Evolutionary conservation across 805 yeast genomes (phyloP).

Genomic region (Vanderwaltozyma verrucispora): DNA sequence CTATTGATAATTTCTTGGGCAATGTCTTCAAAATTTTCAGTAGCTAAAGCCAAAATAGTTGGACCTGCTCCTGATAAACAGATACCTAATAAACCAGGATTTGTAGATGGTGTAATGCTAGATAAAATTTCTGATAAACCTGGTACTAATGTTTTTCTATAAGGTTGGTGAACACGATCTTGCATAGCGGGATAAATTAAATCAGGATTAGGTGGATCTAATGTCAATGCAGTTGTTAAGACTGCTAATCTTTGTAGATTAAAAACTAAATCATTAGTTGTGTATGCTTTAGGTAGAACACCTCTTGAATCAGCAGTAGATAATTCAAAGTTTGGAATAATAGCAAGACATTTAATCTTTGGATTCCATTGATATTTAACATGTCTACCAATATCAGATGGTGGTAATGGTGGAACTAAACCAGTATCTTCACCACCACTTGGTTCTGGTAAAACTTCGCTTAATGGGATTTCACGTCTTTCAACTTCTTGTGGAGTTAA

Average conservation of each 20-base stretch:
- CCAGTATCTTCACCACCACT: constrained; percentile 63
- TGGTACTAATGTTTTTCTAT: constrained; percentile 83
- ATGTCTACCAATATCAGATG: constrained; percentile 77
- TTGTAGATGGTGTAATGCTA: constrained; percentile 69
- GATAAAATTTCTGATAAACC: constrained; percentile 76
- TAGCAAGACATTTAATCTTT: constrained; percentile 76
- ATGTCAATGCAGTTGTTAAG: constrained; percentile 84
- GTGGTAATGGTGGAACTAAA: constrained; percentile 70
- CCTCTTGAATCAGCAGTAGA: constrained; percentile 87
- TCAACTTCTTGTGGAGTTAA: constrained; percentile 59
- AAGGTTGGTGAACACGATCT: constrained; percentile 95
- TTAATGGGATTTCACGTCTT: constrained; percentile 73
- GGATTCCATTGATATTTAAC: constrained; percentile 76
- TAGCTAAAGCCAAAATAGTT: constrained; percentile 87
- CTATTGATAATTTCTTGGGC: constrained; percentile 65
- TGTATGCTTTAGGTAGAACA: constrained; percentile 74
- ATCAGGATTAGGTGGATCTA: constrained; percentile 69
- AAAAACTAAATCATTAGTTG: constrained; percentile 75
- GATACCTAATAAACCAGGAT: constrained; percentile 83
- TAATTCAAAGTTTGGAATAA: constrained; percentile 90
- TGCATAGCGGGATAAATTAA: constrained; percentile 92
- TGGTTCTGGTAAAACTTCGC: constrained; percentile 73
- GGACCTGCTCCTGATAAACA: constrained; percentile 98
- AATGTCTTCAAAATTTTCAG: constrained; percentile 73
- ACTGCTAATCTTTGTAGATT: constrained; percentile 90